These are phyloP conservation scores for Curvularia sp. DNA, from an alignment of 2,329 filamentous ascomycete genomes.

Conservation along the genomic window DNA sequence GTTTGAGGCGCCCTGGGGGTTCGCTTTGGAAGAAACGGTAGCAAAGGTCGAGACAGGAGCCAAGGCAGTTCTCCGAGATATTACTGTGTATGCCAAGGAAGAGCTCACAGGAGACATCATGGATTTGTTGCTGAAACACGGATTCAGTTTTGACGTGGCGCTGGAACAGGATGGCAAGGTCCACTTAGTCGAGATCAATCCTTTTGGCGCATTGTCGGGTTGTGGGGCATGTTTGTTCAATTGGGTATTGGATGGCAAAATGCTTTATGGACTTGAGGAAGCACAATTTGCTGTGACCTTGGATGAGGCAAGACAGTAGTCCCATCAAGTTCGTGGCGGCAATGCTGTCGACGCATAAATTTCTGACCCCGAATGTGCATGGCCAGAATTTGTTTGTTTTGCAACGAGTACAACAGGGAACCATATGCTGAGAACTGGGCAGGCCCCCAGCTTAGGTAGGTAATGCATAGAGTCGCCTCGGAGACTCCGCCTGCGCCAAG, in stretches of 20 bases:
- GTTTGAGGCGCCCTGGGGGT: slow-evolving; percentile 9
- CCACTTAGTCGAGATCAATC: slow-evolving; percentile 57
- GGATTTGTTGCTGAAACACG: slow-evolving; percentile 47
- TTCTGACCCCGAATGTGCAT: not conserved
- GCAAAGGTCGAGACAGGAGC: slow-evolving; percentile 7
- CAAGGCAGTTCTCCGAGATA: slow-evolving; percentile 1
- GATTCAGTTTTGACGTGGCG: slow-evolving; percentile 56
- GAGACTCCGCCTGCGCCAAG: not conserved
- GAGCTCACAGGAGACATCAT: slow-evolving; percentile 15
- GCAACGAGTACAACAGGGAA: not conserved
- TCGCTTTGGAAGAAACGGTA: slow-evolving; percentile 1
- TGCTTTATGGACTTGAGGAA: slow-evolving; percentile 50
- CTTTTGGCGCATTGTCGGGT: slow-evolving; percentile 55
- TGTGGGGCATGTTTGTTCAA: slow-evolving; percentile 59
- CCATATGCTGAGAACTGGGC: not conserved
- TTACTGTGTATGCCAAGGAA: slow-evolving; percentile 5
- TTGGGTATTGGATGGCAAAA: slow-evolving; percentile 52
- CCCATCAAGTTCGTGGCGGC: not conserved
- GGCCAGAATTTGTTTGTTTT: not conserved
- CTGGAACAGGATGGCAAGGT: slow-evolving; percentile 41
- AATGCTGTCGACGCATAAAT: not conserved
- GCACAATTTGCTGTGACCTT: slow-evolving; percentile 12
- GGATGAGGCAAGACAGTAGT: slow-evolving; percentile 5
- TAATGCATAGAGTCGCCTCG: not conserved
- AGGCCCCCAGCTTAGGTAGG: not conserved